phyloP scores from a whole-genome alignment of 2,329 filamentous ascomycete genomes.

The Rhinocladiella similis region DNA sequence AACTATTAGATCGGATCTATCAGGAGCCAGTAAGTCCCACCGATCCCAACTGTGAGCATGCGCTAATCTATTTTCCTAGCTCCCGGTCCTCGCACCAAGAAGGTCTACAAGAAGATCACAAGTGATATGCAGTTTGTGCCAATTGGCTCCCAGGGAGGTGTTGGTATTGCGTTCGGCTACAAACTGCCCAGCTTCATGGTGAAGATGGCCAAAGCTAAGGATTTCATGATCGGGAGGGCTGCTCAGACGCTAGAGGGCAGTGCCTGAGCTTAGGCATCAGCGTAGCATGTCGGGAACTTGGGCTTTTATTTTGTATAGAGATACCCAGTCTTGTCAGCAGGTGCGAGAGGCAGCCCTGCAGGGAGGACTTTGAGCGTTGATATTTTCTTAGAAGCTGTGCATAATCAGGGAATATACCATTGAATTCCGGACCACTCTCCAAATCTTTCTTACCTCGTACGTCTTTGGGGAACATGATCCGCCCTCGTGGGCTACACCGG shows the following conservation, averaged over 20 bases:
- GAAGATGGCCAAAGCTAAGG: conserved; percentile 39
- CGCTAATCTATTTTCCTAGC: conserved; percentile 12
- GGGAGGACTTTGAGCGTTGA: neutral
- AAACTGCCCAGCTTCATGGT: conserved; percentile 39
- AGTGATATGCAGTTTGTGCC: conserved; percentile 41
- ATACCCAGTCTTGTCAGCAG: conserved; percentile 20
- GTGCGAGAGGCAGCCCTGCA: conserved; percentile 1
- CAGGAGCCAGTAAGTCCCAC: conserved; percentile 25
- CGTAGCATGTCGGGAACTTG: neutral
- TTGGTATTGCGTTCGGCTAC: conserved; percentile 40
- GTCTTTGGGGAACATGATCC: too few species aligned
- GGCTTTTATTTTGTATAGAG: conserved; percentile 15
- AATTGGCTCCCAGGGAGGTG: conserved; percentile 39
- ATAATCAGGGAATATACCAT: neutral
- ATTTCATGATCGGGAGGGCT: conserved; percentile 37
- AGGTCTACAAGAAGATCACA: conserved; percentile 35
- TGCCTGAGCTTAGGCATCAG: conserved; percentile 13
- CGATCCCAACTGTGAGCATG: neutral
- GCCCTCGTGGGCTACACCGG: neutral
- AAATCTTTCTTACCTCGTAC: too few species aligned
- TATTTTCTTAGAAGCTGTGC: neutral
- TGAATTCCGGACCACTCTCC: neutral
- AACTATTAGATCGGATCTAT: conserved; percentile 28
- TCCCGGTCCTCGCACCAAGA: conserved; percentile 30
- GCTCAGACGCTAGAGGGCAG: conserved; percentile 29